Evolutionary conservation across 768 basidiomycete species (phyloP).

Genomic region (Gymnopilus dilepis): DNA sequence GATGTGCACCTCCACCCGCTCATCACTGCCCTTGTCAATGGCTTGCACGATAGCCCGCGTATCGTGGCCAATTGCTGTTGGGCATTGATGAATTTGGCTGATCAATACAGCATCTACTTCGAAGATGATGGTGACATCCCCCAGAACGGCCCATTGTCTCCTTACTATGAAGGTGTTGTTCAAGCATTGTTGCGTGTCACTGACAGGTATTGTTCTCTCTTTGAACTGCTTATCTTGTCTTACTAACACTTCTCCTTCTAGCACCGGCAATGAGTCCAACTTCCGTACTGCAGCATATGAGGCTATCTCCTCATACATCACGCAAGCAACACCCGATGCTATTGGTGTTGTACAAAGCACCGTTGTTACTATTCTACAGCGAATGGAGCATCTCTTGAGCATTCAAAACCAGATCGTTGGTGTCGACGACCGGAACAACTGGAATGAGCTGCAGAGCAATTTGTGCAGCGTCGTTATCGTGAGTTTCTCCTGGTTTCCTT

Average conservation of each 20-base stretch:
- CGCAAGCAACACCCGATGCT: conserved; percentile 79
- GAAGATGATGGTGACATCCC: conserved; percentile 64
- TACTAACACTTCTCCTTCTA: conserved; percentile 31
- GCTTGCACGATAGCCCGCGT: conserved; percentile 79
- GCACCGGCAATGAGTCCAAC: conserved; percentile 86
- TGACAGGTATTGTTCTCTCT: conserved; percentile 63
- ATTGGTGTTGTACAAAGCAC: conserved; percentile 85
- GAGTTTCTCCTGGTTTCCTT: conserved; percentile 34
- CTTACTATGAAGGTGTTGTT: conserved; percentile 89
- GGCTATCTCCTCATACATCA: conserved; percentile 87
- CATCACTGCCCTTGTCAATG: conserved; percentile 80
- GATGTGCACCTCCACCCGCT: conserved; percentile 87
- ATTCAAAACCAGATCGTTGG: conserved; percentile 97
- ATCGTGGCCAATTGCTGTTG: conserved; percentile 96
- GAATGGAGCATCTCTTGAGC: conserved; percentile 87
- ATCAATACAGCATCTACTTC: conserved; percentile 76
- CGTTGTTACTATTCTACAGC: conserved; percentile 77
- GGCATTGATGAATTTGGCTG: conserved; percentile 94
- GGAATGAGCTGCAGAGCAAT: conserved; percentile 98
- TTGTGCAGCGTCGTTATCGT: conserved; percentile 90
- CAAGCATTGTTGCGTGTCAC: conserved; percentile 85
- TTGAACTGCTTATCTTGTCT: neutral
- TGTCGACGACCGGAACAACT: conserved; percentile 95
- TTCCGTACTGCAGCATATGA: conserved; percentile 96
- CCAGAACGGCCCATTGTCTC: conserved; percentile 72